Evolutionary conservation across 352 stramenopile genomes (phyloP).

Genomic region (Peronospora tabacina): DNA sequence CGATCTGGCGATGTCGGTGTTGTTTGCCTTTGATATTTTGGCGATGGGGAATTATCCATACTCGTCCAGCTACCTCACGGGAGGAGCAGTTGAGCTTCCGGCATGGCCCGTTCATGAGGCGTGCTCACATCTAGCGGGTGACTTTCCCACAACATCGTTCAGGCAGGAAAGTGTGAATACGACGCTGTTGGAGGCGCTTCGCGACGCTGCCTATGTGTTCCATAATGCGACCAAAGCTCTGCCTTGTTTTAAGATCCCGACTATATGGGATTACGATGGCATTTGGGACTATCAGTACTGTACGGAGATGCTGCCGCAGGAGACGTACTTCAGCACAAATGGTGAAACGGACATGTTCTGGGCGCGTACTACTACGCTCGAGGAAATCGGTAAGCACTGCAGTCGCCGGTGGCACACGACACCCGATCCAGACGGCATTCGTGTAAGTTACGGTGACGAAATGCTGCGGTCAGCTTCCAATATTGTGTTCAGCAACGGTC

Average conservation of each 20-base stretch:
- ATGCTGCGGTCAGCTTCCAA: slow-evolving; percentile 72
- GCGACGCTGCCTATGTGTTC: slow-evolving; percentile 75
- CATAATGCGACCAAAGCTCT: slow-evolving; percentile 83
- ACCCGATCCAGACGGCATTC: slow-evolving; percentile 69
- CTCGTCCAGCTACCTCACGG: slow-evolving; percentile 89
- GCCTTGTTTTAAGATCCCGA: slow-evolving; percentile 65
- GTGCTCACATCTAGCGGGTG: slow-evolving; percentile 57
- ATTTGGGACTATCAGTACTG: slow-evolving; percentile 91
- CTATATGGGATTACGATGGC: slow-evolving; percentile 65
- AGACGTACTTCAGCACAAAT: slow-evolving; percentile 86
- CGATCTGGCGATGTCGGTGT: slow-evolving; percentile 59
- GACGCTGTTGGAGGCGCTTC: slow-evolving; percentile 43
- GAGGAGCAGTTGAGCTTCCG: slow-evolving; percentile 63
- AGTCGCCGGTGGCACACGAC: slow-evolving; percentile 53
- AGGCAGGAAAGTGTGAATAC: slow-evolving; percentile 9
- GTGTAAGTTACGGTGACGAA: slow-evolving; percentile 64
- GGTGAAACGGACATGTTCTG: slow-evolving; percentile 91
- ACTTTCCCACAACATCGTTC: slow-evolving; percentile 34
- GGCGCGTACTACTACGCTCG: slow-evolving; percentile 52
- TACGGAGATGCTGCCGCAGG: slow-evolving; percentile 86
- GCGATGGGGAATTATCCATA: slow-evolving; percentile 95
- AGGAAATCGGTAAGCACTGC: slow-evolving; percentile 55
- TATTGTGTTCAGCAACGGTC: slow-evolving; percentile 93
- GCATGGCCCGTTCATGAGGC: slow-evolving; percentile 89
- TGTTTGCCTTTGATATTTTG: slow-evolving; percentile 89